Base-by-base conservation (phyloP, 768 basidiomycete genomes). In the Lactarius hatsudake region DNA sequence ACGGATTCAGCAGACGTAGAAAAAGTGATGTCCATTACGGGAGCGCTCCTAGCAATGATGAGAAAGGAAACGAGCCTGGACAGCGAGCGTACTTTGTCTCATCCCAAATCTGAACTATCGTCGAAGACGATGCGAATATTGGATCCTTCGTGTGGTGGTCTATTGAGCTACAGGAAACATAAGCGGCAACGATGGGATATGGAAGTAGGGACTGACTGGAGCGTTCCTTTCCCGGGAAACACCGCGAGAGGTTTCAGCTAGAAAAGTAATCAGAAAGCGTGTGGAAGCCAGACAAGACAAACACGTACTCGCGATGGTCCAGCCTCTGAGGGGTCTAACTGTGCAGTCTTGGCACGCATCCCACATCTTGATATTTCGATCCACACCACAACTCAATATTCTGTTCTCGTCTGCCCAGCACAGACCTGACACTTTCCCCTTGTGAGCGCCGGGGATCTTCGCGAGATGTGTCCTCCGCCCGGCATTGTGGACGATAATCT, bases 21-120 rank as follows among this genome's bases (percentile, higher is more conserved):
- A 75, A 95, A 96, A 2, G 90, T 90, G 64, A 97, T 83, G 66
- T 94, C 91, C 20, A 92, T 93, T 57, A 97, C 80, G 13, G 94
- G 88, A 2, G 91, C 86, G 63, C 88, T 93, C 81, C 93, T 94
- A 66, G 17, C 3, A 18, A 34, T 43, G 17, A 34, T 64, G 34
- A 65, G 65, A 53, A 54, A 30, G 32, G 68, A 34, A 36, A 36
- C 23, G 6, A 23, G 26, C 6, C 28, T 53, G 20, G 20, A 9
- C 18, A 36, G 6, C 17, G 1, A 73, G 59, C 87, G n/a, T 63
- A 94, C 92, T 94, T 94, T 43, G 90, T 96, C 77, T 98, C 94
- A 72, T 99, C 97, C 97, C 97, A 99, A 71, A 99, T 84, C 76
- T 98, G 96, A 8, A 99, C 95, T 58, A 86, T 84, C 72, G 90